Percentiles rank a stretch among this genome's conserved stretches.
Evolutionary conservation across 2,329 filamentous ascomycete species (phyloP).

Genomic region (Trichoderma hamatum): DNA sequence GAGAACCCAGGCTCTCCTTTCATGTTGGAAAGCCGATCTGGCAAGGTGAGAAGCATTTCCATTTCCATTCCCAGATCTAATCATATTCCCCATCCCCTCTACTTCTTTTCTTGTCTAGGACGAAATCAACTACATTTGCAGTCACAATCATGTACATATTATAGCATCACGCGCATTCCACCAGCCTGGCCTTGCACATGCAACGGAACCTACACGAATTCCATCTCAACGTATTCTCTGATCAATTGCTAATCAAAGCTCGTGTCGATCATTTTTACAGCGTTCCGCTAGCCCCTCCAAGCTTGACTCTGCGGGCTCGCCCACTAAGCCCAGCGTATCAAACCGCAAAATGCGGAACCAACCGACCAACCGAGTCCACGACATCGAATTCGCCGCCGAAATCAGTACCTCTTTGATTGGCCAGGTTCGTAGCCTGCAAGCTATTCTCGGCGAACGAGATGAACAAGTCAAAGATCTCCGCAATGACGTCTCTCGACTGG

Average conservation of each 20-base stretch:
- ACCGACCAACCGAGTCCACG: slow-evolving; percentile 82
- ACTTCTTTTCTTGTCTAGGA: background rate
- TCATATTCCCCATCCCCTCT: background rate
- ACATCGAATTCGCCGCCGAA: slow-evolving; percentile 97
- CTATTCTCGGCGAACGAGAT: slow-evolving; percentile 82
- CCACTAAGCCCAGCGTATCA: slow-evolving; percentile 84
- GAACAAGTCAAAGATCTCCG: slow-evolving; percentile 77
- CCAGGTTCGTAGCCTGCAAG: slow-evolving; percentile 91
- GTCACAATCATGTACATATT: background rate
- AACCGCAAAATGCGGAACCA: slow-evolving; percentile 90
- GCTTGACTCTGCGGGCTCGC: slow-evolving; percentile 83
- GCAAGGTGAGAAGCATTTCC: slow-evolving; percentile 50
- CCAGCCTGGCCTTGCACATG: background rate
- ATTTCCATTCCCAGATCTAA: background rate
- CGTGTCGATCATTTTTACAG: slow-evolving; percentile 43
- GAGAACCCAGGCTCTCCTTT: slow-evolving; percentile 60
- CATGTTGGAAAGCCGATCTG: slow-evolving; percentile 55
- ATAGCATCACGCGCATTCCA: background rate
- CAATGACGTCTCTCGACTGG: slow-evolving; percentile 75
- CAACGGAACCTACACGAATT: background rate
- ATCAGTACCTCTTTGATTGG: slow-evolving; percentile 92
- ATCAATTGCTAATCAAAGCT: slow-evolving; percentile 14
- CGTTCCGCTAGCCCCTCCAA: slow-evolving; percentile 73
- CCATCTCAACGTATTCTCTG: background rate
- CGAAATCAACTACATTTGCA: background rate